Percentiles rank a stretch among this genome's conserved stretches.
phyloP scores from a whole-genome alignment of 305 asterid genomes.

The Rubia tinctorum region DNA sequence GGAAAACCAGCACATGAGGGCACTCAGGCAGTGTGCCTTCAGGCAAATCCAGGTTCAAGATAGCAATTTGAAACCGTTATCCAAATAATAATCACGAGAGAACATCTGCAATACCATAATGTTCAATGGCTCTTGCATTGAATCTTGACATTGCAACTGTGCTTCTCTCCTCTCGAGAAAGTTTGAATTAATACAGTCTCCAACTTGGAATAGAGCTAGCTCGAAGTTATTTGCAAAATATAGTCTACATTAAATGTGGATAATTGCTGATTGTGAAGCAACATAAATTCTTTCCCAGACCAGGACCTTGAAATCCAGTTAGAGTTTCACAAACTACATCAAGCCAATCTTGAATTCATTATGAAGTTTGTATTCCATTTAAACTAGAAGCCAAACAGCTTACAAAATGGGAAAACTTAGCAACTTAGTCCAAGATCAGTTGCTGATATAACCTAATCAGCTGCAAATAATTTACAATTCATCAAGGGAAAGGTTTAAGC shows the following conservation, averaged over 20 bases:
- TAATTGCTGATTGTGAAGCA: background rate
- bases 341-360: slow-evolving; percentile 4
- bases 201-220: background rate
- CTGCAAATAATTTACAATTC: background rate
- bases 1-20: background rate
- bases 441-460: background rate
- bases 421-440: background rate
- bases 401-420: background rate
- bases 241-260: background rate
- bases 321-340: slow-evolving; percentile 1
- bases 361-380: background rate
- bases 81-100: no score
- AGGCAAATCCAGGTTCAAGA: background rate
- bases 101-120: background rate
- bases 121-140: background rate
- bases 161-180: background rate
- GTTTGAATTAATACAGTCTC: background rate
- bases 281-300: background rate
- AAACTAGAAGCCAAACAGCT: background rate
- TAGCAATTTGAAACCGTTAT: no score
- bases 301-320: background rate
- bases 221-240: background rate
- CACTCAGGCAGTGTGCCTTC: background rate
- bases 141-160: background rate
- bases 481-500: background rate